A percentile compares a stretch with the other conserved stretches of the same genome.
phyloP scores from a whole-genome alignment of 257 asterid species.

The Nicotiana knightiana region DNA sequence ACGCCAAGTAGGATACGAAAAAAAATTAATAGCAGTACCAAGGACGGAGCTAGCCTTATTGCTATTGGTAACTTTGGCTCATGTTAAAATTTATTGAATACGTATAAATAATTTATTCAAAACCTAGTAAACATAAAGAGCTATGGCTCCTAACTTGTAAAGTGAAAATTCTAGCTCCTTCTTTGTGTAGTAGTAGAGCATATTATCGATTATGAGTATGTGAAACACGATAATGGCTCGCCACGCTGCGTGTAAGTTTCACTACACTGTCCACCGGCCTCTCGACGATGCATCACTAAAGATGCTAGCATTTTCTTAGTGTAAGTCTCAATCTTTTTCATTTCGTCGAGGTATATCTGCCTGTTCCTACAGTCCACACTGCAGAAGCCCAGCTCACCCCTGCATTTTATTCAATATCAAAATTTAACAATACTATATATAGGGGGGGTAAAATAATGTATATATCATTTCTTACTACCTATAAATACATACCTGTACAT shows the following conservation, averaged over 20 bases:
- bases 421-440: background rate
- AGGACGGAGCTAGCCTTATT: too few relatives aligned
- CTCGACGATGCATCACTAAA: constrained; percentile 18
- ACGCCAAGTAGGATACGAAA: too few relatives aligned
- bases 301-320: constrained; percentile 30
- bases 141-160: too few relatives aligned
- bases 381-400: constrained; percentile 75
- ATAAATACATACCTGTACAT: constrained; percentile 19
- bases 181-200: too few relatives aligned
- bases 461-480: too few relatives aligned
- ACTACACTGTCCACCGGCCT: constrained; percentile 22
- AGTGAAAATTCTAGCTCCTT: too few relatives aligned
- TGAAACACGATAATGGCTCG: constrained; percentile 22
- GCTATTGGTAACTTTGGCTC: too few relatives aligned
- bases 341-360: constrained; percentile 52
- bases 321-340: constrained; percentile 40
- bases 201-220: background rate
- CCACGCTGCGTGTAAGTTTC: constrained; percentile 26
- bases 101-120: too few relatives aligned
- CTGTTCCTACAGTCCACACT: constrained; percentile 56
- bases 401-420: constrained; percentile 17
- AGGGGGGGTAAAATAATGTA: background rate
- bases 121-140: too few relatives aligned
- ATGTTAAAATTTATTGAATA: too few relatives aligned
- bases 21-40: too few relatives aligned